Percentiles rank a stretch among this genome's conserved stretches.
Evolutionary conservation across 345 rosid genomes (phyloP).

Genomic region (Iberis pinnata): DNA sequence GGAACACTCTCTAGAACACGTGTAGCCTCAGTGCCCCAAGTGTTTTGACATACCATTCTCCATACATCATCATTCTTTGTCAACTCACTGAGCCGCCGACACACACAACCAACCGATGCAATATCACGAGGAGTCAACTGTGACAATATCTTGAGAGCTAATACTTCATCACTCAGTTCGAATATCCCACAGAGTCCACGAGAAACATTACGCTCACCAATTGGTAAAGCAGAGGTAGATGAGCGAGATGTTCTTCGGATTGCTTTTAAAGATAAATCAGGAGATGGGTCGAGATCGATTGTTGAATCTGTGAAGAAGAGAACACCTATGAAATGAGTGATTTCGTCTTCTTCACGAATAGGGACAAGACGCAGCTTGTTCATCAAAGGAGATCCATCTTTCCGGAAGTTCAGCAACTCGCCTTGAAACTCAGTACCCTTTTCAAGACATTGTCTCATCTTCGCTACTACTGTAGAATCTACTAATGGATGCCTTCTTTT

Average conservation of each 20-base stretch:
- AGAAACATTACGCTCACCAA: constrained; percentile 54
- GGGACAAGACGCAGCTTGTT: constrained; percentile 75
- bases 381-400: constrained; percentile 83
- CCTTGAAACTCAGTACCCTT: constrained; percentile 88
- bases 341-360: constrained; percentile 72
- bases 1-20: constrained; percentile 73
- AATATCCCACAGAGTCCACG: constrained; percentile 67
- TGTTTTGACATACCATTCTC: constrained; percentile 93
- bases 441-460: constrained; percentile 71
- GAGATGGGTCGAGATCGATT: constrained; percentile 70
- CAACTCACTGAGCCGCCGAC: constrained; percentile 52
- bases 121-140: constrained; percentile 79
- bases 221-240: constrained; percentile 36
- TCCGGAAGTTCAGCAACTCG: constrained; percentile 72
- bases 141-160: constrained; percentile 64
- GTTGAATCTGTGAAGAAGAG: constrained; percentile 72
- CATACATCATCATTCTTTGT: constrained; percentile 83
- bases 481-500: constrained; percentile 83
- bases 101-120: constrained; percentile 76
- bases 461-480: constrained; percentile 63
- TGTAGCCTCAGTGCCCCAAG: constrained; percentile 87
- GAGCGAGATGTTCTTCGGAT: constrained; percentile 38
- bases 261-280: constrained; percentile 45
- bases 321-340: constrained; percentile 83
- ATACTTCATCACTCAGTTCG: constrained; percentile 72